Evolutionary conservation across 2,329 filamentous ascomycete genomes (phyloP), one percentile per base, ranked within the genome.

Genomic region (Fusarium globosum): DNA sequence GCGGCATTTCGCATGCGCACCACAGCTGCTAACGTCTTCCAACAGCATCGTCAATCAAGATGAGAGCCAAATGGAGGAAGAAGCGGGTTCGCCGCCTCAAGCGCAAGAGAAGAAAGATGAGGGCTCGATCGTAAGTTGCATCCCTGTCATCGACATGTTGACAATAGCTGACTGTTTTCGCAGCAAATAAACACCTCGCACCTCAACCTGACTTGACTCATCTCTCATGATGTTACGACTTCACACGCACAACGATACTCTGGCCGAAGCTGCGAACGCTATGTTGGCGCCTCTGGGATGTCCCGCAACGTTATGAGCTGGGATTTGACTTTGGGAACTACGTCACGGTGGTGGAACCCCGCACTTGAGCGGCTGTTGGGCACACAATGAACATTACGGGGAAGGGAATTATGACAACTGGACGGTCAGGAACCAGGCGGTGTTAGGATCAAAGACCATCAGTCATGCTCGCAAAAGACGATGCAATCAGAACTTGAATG

Each of bases 71-170:
- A 91, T 98, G 96, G 96, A 96, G 96, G 91, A 99, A 99, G 94
- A 99, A 99, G 96, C 92, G 96, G 86, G 95, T 97, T 88, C 91
- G 96, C 83, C 93, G 96, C 88, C 94, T 99, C 87, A 98, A 98
- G 93, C 93, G 95, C 86, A 99, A 99, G 95, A 95, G 96, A 90
- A 97, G 96, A 95, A 99, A 99, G 96, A 97, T 96, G 89, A 92
- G 96, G 86, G 96, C 96, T 83, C 89, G 96, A 89, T 95, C 92
- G 96, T 98, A 90, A 91, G 95, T 88, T 53, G 28, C 41, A 48
- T 28, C 30, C 28, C 18, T 26, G 4, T 20, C 16, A 21, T 6
- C 16, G 7, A 48, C 15, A 23, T 42, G 18, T 38, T 78, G 63
- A 76, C 71, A 46, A 49, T 48, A 23, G 53, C 65, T 84, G 85